Percentiles rank a stretch among this genome's conserved stretches.
Evolutionary conservation across 1,284 basidiomycete species (phyloP).

Genomic region (Exobasidium rhododendri): DNA sequence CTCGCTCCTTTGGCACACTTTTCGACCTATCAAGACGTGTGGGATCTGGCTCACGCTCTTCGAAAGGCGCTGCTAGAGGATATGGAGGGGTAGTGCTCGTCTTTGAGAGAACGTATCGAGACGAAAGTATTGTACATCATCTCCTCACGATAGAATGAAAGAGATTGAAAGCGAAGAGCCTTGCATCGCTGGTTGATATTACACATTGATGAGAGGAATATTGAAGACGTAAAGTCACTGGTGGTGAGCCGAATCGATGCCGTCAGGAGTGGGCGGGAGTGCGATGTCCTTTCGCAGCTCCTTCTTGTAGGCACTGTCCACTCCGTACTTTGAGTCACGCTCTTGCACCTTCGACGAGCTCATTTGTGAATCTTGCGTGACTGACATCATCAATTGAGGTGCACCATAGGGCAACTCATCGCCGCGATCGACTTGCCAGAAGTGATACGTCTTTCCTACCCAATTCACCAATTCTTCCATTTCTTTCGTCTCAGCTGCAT

Average conservation of each 20-base stretch:
- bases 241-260: too few species aligned
- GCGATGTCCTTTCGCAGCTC: neutral
- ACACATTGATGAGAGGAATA: too few species aligned
- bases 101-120: too few species aligned
- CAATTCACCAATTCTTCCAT: slow-evolving; percentile 2
- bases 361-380: neutral
- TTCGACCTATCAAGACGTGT: slow-evolving; percentile 43
- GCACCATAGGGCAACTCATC: neutral
- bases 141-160: too few species aligned
- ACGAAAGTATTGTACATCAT: too few species aligned
- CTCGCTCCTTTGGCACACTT: slow-evolving; percentile 50
- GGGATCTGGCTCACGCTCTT: slow-evolving; percentile 38
- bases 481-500: neutral
- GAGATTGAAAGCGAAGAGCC: too few species aligned
- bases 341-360: neutral
- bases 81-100: neutral
- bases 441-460: neutral
- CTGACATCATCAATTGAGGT: slow-evolving; percentile 2
- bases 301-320: neutral
- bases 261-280: neutral
- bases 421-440: slow-evolving; percentile 3
- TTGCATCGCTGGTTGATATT: too few species aligned
- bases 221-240: too few species aligned
- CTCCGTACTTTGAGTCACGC: neutral
- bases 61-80: slow-evolving; percentile 13